phyloP scores from a whole-genome alignment of 2,329 filamentous ascomycete genomes.

The Orbilia ellipsospora region DNA sequence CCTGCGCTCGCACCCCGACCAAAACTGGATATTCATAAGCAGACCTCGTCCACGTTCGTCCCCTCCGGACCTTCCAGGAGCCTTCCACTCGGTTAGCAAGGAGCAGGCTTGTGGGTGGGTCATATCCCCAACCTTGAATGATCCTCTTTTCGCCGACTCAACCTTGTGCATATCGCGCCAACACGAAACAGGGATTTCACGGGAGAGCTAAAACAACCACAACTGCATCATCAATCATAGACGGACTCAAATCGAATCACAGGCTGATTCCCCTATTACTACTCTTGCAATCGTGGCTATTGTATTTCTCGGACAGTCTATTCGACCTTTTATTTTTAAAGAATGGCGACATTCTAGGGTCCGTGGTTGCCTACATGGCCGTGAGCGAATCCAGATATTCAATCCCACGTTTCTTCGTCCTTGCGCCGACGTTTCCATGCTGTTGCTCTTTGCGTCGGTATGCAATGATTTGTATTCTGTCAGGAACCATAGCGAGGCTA shows the following conservation, averaged over 20 bases:
- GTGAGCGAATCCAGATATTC: slow-evolving; percentile 21
- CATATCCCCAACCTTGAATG: slow-evolving; percentile 14
- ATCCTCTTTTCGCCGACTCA: slow-evolving; percentile 53
- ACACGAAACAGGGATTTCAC: slow-evolving; percentile 48
- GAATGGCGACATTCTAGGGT: slow-evolving; percentile 6
- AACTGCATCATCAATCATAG: slow-evolving; percentile 22
- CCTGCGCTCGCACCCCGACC: not conserved
- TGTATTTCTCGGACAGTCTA: not conserved
- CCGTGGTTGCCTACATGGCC: slow-evolving; percentile 20
- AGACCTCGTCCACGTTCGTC: slow-evolving; percentile 8
- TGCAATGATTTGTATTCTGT: slow-evolving; percentile 12
- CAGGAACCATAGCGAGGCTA: not conserved
- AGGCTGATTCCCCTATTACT: slow-evolving; percentile 4
- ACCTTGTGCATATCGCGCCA: slow-evolving; percentile 45
- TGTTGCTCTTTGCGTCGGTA: not conserved
- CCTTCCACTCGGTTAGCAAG: slow-evolving; percentile 43
- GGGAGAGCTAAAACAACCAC: slow-evolving; percentile 31
- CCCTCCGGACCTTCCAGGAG: slow-evolving; percentile 47
- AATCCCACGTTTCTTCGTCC: not conserved
- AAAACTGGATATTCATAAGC: slow-evolving; percentile 1
- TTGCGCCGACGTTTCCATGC: not conserved
- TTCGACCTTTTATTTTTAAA: not conserved
- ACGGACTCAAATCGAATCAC: not conserved
- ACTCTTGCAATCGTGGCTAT: slow-evolving; percentile 21
- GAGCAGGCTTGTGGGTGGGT: slow-evolving; percentile 11